Percentiles rank a stretch among this genome's conserved stretches.
These are phyloP conservation scores for Cyberlindnera mycetangii DNA, from an alignment of 805 yeast species.

Conservation along the genomic window DNA sequence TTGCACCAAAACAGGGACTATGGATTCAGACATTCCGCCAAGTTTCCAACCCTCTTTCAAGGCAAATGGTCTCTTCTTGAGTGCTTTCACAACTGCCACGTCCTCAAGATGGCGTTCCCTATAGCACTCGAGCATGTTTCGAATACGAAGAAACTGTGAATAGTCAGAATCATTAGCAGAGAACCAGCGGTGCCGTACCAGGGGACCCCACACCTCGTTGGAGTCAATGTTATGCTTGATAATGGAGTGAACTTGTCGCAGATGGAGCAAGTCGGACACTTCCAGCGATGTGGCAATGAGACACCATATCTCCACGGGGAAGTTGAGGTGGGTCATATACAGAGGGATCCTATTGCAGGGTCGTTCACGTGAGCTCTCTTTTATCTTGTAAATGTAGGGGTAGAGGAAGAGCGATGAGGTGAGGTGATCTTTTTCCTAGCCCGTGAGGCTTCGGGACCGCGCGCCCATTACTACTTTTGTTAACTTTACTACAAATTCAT, in stretches of 20 bases:
- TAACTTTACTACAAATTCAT: no score
- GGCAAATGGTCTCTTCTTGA: slow-evolving; percentile 3
- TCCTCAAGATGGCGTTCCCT: slow-evolving; percentile 11
- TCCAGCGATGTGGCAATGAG: slow-evolving; percentile 4
- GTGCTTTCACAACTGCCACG: not conserved
- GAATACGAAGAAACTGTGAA: not conserved
- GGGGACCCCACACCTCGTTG: slow-evolving; percentile 18
- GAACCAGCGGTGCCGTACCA: slow-evolving; percentile 17
- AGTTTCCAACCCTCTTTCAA: slow-evolving; percentile 12
- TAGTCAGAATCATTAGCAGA: slow-evolving; percentile 10
- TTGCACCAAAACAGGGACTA: slow-evolving; percentile 15
- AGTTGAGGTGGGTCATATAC: slow-evolving; percentile 10
- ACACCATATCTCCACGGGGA: slow-evolving; percentile 23
- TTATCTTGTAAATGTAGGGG: not conserved
- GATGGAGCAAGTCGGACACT: slow-evolving; percentile 13
- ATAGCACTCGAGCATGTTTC: slow-evolving; percentile 4
- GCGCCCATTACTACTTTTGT: no score
- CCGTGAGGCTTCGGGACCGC: no score
- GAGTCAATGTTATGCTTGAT: slow-evolving; percentile 6
- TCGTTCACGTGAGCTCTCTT: not conserved
- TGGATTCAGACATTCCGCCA: slow-evolving; percentile 4
- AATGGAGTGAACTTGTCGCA: slow-evolving; percentile 9
- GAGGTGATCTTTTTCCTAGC: no score
- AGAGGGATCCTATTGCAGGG: no score
- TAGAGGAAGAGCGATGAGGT: not conserved